A percentile compares a stretch with the other conserved stretches of the same genome.
These are phyloP conservation scores for Termitomyces sp. DNA, from an alignment of 1,284 basidiomycete species.

Conservation along the genomic window DNA sequence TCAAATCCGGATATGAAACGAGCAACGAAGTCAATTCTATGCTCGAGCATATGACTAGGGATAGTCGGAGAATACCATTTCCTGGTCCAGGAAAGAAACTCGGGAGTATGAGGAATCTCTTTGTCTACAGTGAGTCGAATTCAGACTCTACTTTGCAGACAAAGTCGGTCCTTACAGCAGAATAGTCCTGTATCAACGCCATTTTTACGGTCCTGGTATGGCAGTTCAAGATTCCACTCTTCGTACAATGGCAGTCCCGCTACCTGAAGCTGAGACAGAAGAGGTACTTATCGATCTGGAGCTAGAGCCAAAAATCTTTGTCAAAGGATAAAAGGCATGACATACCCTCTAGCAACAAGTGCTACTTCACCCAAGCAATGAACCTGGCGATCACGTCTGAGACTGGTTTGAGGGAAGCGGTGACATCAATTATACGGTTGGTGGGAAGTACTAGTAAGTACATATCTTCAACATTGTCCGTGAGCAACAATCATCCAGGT, in stretches of 20 bases:
- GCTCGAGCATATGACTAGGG: not conserved
- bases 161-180: not conserved
- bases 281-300: not conserved
- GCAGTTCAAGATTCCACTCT: not conserved
- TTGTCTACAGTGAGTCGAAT: not conserved
- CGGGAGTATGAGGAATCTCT: not conserved
- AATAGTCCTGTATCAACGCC: conserved; percentile 2
- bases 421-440: not conserved
- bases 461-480: too few species aligned
- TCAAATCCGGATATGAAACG: not conserved
- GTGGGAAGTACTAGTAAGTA: conserved; percentile 1
- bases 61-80: not conserved
- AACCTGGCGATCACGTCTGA: conserved; percentile 1
- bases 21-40: not conserved
- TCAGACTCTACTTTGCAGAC: not conserved
- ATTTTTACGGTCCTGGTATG: conserved; percentile 6
- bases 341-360: not conserved
- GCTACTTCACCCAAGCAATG: not conserved
- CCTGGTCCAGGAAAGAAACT: not conserved
- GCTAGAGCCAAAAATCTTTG: not conserved
- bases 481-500: not conserved
- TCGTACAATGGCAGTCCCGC: not conserved
- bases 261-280: not conserved
- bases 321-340: not conserved
- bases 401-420: not conserved